Base-by-base conservation (phyloP, 164 flowering plant species). In the Nymphaea colorata region DNA sequence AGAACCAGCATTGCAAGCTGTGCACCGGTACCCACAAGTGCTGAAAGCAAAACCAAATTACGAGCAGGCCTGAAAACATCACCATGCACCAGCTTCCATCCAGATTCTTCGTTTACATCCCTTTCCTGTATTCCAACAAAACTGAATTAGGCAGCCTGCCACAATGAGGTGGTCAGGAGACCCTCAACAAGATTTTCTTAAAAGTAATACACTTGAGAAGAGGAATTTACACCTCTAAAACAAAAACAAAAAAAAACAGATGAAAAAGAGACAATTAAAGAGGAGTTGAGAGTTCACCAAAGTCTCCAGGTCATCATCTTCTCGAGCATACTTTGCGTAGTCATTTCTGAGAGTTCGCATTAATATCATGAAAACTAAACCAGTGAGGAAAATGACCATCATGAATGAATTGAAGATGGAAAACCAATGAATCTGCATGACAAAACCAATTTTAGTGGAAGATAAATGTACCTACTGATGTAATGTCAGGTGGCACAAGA, bases 361-460 rank as follows among this genome's bases (percentile, higher is more conserved):
- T 66, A 94, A 75, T 74, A 94, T 94, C 98, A 94, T 94, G 42
- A 97, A 94, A 66, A 94, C 98, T 84, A 94, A 76, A 47, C 99
- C 99, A 78, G 99, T 91, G 72, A 94, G 93, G 80, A 94, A 94
- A 73, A 94, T 94, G 66, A 94, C 98, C 98, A 94, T 94, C 98
- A 94, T 94, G 82, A 94, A 94, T 5, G 98, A 94, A 76, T 91
- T 94, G 75, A 94, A 91, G 72, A 94, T 90, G 74, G 98, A 94
- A 77, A 94, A 94, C 98, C 97, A 91, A 76, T 91, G 97, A 68
- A 91, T 91, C 97, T 91, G 91, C 82, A 74, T 25, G 11, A 66
- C 36, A 66, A 59, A 61, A 47, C 55, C 55, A 47, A 47, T 7
- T 47, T 47, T 47, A 25, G 55, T 6, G 12, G 11, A 47, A 47